Evolutionary conservation across 2,329 filamentous ascomycete genomes (phyloP), one percentile per base, ranked within the genome.

Genomic region (Colletotrichum lentis): DNA sequence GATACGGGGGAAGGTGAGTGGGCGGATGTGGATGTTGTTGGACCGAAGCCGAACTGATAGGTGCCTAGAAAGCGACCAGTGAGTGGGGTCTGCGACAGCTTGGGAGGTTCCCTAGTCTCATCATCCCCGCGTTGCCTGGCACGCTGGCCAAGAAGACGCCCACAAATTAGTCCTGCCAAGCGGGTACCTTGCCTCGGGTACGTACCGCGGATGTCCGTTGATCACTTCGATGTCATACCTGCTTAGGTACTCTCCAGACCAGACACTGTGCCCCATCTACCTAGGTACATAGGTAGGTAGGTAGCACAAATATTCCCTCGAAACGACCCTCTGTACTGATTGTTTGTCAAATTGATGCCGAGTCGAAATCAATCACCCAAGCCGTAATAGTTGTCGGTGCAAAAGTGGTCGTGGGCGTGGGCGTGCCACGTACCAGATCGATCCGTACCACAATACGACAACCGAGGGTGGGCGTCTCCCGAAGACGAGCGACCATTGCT

Each of bases 141-240:
- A 52, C 35, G 12, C 49, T n/a, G 27, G 49, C 49, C 57, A 50
- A 27, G 43, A 44, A 50, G 24, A 58, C 56, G 31, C 57, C 8
- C 44, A 60, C 44, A 35, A 50, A 43, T 52, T 3, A 2, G 2
- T 2, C 46, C 57, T 22, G 11, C 12, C 22, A n/a, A 37, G 57
- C 46, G 35, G 57, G 57, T 60, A 50, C 57, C 57, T 50, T 24
- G 20, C 44, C 10, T 27, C 5, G 16, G 16, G 49, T 54, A 44
- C 62, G 39, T 55, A 47, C 64, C 64, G 22, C 54, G 64, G 54
- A 53, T 59, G 58, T 59, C 60, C 60, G 53, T 44, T n/a, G 39
- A 27, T 54, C 52, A 54, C 27, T 16, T 22, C 27, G 16, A 11
- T 39, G 14, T 64, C 47, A 35, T 35, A 35, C 31, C 31, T 35